Base-by-base conservation (phyloP, 164 flowering plant species). In the Hamamelis virginiana region DNA sequence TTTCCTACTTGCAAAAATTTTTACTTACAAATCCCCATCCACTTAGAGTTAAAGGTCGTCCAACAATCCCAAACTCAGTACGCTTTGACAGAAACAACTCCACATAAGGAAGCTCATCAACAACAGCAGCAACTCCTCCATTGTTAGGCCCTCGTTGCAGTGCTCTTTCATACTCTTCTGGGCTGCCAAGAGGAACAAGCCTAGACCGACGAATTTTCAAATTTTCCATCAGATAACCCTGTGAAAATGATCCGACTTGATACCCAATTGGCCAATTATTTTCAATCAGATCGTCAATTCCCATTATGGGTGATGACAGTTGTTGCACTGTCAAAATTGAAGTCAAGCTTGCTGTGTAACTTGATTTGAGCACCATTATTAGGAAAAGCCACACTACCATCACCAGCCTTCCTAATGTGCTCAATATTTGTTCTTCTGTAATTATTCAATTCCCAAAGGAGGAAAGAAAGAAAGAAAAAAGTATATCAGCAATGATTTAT, bases 321-420 rank as follows among this genome's bases (percentile, higher is more conserved):
- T 88, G 90, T 64, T 87, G 87, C 27, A 91, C 77, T 21, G 97
- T 91, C 28, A 91, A 91, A 70, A 91, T 85, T 22, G 97, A 91
- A 72, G 94, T 87, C 82, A 91, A 80, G 75, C 85, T 91, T 44
- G 97, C 95, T 1, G 95, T 91, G 74, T 89, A 91, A 76, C 93
- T 87, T 22, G 93, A 82, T 0, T 86, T 85, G 66, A 91, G 74
- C 44, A 90, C 87, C 93, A 90, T 71, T 67, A 90, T 68, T 23
- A 88, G 66, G 77, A 91, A 91, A 66, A 91, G 90, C 97, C 95
- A 90, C 6, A 90, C 82, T 68, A 88, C 81, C 86, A 91, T 82
- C 44, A 91, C 93, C 75, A 91, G 22, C 52, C 90, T 83, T 33
- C 86, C 90, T 1, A 90, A 84, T 14, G 84, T 59, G 73, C 92